Evolutionary conservation across 2,329 filamentous ascomycete genomes (phyloP).

Genomic region (Emmonsia crescens): DNA sequence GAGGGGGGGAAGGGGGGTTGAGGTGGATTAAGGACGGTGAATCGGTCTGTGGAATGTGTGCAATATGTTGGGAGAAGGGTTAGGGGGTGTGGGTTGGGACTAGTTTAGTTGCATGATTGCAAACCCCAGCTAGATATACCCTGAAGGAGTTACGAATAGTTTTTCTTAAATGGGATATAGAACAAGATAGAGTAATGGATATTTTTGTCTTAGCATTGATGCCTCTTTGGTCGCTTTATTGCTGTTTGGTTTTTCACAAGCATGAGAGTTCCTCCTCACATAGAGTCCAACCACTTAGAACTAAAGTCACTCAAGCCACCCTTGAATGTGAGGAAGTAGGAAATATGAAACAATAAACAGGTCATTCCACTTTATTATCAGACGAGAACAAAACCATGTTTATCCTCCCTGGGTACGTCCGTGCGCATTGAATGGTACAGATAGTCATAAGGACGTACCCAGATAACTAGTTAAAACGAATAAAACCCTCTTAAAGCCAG

Average conservation of each 20-base stretch:
- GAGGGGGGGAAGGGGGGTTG: neutral
- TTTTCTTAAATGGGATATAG: neutral
- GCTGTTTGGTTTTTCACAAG: neutral
- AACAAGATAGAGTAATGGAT: no score
- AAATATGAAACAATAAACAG: neutral
- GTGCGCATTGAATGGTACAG: neutral
- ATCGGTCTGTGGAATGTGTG: neutral
- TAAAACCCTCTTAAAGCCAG: neutral
- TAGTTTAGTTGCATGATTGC: neutral
- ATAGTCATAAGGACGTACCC: neutral
- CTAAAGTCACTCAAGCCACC: neutral
- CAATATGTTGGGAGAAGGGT: neutral
- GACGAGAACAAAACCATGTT: neutral
- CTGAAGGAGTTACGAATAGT: neutral
- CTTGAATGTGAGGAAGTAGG: neutral
- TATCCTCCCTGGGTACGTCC: neutral
- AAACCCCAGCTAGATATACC: neutral
- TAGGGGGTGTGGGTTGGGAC: neutral
- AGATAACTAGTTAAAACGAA: neutral
- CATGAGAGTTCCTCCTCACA: neutral
- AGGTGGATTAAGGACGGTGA: neutral
- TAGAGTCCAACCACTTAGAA: neutral
- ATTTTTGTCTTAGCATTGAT: neutral
- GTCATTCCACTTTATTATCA: neutral
- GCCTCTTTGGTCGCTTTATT: neutral